A percentile compares a stretch with the other conserved stretches of the same genome.
phyloP scores from a whole-genome alignment of 2,329 filamentous ascomycete genomes.

The Sphaerulina musiva region DNA sequence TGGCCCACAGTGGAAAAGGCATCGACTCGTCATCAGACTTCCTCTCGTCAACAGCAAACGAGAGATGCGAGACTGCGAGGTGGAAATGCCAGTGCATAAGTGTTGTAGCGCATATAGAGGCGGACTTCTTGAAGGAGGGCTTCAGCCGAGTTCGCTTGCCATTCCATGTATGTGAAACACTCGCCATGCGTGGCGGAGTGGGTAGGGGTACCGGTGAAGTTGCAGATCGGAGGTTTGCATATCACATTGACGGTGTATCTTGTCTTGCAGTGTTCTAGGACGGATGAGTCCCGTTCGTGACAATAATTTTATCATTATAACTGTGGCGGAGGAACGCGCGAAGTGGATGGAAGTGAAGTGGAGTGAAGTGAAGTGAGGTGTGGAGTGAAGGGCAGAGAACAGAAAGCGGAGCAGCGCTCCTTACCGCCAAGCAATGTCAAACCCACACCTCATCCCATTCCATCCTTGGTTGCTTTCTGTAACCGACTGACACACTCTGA shows the following conservation, averaged over 20 bases:
- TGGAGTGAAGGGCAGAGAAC: not conserved
- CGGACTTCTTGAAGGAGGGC: not conserved
- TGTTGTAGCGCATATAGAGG: not conserved
- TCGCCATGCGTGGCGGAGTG: not conserved
- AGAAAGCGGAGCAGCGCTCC: not conserved
- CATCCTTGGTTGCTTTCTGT: not conserved
- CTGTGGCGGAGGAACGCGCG: too few relatives aligned
- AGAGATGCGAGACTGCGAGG: not conserved
- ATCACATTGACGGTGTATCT: too few relatives aligned
- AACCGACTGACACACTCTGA: too few relatives aligned
- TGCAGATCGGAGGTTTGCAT: too few relatives aligned
- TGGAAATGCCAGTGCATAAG: slow-evolving; percentile 1
- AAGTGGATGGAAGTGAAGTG: not conserved
- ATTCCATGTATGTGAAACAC: not conserved
- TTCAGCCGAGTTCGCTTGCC: not conserved
- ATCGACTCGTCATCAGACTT: not conserved
- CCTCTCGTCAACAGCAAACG: not conserved
- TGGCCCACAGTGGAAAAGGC: not conserved
- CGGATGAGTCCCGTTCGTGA: not conserved
- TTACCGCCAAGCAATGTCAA: not conserved
- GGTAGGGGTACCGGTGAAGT: too few relatives aligned
- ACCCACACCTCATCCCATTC: not conserved
- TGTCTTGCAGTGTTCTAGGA: too few relatives aligned
- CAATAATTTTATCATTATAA: too few relatives aligned
- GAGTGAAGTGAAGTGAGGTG: not conserved